Evolutionary conservation across 345 rosid species (phyloP), one percentile per base, ranked within the genome.

Genomic region (Sapria himalayana): DNA sequence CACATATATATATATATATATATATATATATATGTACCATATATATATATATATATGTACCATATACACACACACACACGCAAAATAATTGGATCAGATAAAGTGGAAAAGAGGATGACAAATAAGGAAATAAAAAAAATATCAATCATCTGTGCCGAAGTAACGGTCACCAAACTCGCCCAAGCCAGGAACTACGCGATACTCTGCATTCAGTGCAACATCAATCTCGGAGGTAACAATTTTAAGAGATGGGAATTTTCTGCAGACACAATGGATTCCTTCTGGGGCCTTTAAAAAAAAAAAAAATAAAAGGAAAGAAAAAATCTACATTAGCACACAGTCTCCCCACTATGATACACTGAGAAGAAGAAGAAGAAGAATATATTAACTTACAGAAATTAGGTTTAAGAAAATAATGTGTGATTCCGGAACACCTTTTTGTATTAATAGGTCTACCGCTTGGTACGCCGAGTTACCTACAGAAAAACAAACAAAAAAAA

Each of bases 141-240:
- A 36, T 64, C 59, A 86, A 56, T 91, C 95, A 48, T 84, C 95
- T 5, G 99, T 91, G 4, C 95, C 95, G 33, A 91, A 91, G 72
- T 91, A 91, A 7, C 92, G 84, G 59, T 91, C 93, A 1, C 99
- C 99, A 43, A 77, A 91, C 73, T 91, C 95, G 16, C 93, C 99
- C 86, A 91, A 49, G 15, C 99, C 99, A 7, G 99, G 99, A 58
- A 91, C 70, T 21, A 89, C 95, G 6, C 92, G 79, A 55, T 61
- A 91, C 48, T 84, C 99, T 49, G 79, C 76, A 35, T 91, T 84
- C 46, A 84, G 54, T 7, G 81, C 60, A 55, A 46, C 81, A 38
- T 91, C 95, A 34, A 91, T 91, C 65, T 91, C 99, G 2, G 95
- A 91, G 15, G 99, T 91, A 23, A 91, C 93, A 8, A 91, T 80